These are phyloP conservation scores for Capronia epimyces DNA, from an alignment of 2,329 filamentous ascomycete genomes.

Conservation along the genomic window DNA sequence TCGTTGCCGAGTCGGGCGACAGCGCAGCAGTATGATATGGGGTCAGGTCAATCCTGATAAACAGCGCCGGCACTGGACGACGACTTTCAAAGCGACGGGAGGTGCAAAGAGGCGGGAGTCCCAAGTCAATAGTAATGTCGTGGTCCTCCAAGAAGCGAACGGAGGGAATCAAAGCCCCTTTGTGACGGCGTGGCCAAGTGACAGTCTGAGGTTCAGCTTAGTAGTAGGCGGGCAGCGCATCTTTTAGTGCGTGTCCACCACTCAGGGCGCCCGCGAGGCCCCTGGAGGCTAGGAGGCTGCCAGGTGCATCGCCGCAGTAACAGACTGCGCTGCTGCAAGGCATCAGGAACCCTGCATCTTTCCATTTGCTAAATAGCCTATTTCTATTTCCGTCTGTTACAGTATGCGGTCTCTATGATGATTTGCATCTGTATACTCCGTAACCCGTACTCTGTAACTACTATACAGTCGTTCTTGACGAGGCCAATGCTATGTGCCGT, in stretches of 20 bases:
- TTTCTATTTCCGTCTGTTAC: no score
- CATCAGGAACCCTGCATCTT: no score
- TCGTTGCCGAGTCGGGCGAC: slow-evolving; percentile 1
- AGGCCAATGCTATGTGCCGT: no score
- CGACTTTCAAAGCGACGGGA: no score
- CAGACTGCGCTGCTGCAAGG: background rate
- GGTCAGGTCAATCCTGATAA: background rate
- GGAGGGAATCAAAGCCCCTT: background rate
- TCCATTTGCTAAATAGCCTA: no score
- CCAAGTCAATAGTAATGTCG: background rate
- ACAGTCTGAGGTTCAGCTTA: background rate
- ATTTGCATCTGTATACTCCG: no score
- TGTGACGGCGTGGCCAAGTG: background rate
- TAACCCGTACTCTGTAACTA: no score
- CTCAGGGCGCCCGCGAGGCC: background rate
- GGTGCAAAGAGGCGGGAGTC: no score
- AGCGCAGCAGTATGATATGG: background rate
- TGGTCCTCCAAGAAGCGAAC: background rate
- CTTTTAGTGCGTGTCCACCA: background rate
- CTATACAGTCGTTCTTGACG: no score
- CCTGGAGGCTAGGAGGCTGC: background rate
- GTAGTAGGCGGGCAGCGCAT: no score
- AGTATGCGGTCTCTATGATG: no score
- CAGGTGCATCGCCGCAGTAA: slow-evolving; percentile 13
- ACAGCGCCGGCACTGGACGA: background rate